phyloP scores from a whole-genome alignment of 139 green algal genomes.

The Microglena sp. region DNA sequence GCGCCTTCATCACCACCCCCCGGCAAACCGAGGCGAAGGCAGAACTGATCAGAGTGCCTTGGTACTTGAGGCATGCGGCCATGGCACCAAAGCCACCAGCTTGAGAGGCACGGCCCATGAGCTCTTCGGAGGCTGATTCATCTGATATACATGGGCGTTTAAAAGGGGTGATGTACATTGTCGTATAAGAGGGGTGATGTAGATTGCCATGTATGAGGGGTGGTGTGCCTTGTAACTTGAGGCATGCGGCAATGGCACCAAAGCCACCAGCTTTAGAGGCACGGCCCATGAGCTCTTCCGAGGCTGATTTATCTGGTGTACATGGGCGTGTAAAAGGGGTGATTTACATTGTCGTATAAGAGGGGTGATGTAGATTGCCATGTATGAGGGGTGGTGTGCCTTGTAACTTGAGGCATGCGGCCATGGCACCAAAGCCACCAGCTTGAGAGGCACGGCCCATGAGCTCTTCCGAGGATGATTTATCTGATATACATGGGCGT shows the following conservation, averaged over 20 bases:
- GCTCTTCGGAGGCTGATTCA: constrained; percentile 8
- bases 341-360: background rate
- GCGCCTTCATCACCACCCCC: constrained; percentile 8
- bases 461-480: constrained; percentile 9
- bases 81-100: constrained; percentile 22
- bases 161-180: background rate
- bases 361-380: background rate
- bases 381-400: background rate
- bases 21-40: background rate
- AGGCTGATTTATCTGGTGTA: constrained; percentile 4
- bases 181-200: background rate
- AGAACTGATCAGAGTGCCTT: background rate
- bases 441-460: constrained; percentile 2
- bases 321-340: background rate
- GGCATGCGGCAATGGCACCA: background rate
- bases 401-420: background rate
- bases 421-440: constrained; percentile 21
- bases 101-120: constrained; percentile 5
- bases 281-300: constrained; percentile 10
- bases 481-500: constrained; percentile 2
- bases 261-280: constrained; percentile 5
- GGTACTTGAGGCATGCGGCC: background rate
- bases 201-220: background rate
- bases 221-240: background rate
- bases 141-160: background rate